Base-by-base conservation (phyloP, 306 rosid genomes). In the Pyrus communis region DNA sequence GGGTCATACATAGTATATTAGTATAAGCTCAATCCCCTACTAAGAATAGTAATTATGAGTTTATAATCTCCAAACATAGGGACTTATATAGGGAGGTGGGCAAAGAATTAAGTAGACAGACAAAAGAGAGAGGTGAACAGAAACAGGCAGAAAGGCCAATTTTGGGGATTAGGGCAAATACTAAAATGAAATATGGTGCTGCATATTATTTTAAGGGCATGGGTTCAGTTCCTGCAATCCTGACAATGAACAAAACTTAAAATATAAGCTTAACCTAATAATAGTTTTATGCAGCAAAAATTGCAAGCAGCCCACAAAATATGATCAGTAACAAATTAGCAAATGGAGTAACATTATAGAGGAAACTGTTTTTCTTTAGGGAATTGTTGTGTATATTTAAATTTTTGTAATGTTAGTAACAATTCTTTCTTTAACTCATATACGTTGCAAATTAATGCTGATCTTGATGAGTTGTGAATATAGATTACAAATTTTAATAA, bases 151-250 rank as follows among this genome's bases (percentile, higher is more conserved):
- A 88, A 82, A 88, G 89, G 87, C 80, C 76, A 75, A 77, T 71
- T 71, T 85, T 72, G 91, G 83, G 98, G 98, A 96, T 89, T 95
- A 85, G 83, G 82, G 80, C 81, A 73, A 38, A 38, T 71, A 67
- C 51, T 43, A 54, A 77, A 59, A 63, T 45, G 60, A 80, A 46
- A 15, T 7, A 8, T 25, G 52, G 18, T 62, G 7, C 69, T 30
- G 1, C 69, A 10, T 75, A 35, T 67, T 69, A 73, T 66, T 84
- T 80, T 75, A 85, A 86, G 86, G 86, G 81, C 78, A 85, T 80
- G 88, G 86, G 84, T 83, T 84, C 85, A 75, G 81, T 86, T 91
- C 95, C 93, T 84, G 88, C 92, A 80, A 84, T 83, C 85, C 91
- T 74, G 91, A 76, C 82, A 80, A 75, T 69, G 80, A 62, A 67